Percentiles rank a stretch among this genome's conserved stretches.
These are phyloP conservation scores for Trametes sanguinea DNA, from an alignment of 768 basidiomycete species.

Conservation along the genomic window DNA sequence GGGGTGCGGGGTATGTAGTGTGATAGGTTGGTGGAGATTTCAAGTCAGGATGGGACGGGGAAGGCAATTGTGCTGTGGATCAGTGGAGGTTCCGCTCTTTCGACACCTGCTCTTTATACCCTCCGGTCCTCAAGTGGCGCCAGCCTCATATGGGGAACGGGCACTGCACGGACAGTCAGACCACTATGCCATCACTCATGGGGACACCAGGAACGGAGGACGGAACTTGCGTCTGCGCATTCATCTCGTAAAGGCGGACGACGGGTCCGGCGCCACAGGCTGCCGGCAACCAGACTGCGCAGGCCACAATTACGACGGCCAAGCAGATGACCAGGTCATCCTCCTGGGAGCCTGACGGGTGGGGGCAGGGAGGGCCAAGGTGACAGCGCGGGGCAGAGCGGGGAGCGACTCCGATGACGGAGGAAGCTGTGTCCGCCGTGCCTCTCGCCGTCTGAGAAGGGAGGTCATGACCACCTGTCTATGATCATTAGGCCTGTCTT, in stretches of 20 bases:
- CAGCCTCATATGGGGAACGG: not conserved
- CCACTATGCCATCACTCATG: not conserved
- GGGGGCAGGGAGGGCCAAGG: not conserved
- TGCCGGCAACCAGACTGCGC: not conserved
- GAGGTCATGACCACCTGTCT: not conserved
- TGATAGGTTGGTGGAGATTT: not conserved
- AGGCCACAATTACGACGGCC: not conserved
- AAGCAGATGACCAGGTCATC: slow-evolving; percentile 19
- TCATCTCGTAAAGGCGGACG: slow-evolving; percentile 11
- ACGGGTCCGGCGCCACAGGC: slow-evolving; percentile 9
- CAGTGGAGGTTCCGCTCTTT: not conserved
- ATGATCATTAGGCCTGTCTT: not conserved
- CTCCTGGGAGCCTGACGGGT: not conserved
- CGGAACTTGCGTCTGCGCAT: slow-evolving; percentile 5
- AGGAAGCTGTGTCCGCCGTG: slow-evolving; percentile 9
- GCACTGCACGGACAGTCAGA: not conserved
- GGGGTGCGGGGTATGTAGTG: not conserved
- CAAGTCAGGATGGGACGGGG: not conserved
- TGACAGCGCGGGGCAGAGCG: slow-evolving; percentile 4
- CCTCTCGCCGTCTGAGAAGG: slow-evolving; percentile 8
- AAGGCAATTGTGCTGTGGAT: not conserved
- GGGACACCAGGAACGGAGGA: slow-evolving; percentile 2
- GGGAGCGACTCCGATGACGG: not conserved
- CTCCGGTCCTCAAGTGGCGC: not conserved
- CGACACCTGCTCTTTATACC: no score